Conservation (phyloP, 257 asterid species). For the Phtheirospermum japonicum region DNA sequence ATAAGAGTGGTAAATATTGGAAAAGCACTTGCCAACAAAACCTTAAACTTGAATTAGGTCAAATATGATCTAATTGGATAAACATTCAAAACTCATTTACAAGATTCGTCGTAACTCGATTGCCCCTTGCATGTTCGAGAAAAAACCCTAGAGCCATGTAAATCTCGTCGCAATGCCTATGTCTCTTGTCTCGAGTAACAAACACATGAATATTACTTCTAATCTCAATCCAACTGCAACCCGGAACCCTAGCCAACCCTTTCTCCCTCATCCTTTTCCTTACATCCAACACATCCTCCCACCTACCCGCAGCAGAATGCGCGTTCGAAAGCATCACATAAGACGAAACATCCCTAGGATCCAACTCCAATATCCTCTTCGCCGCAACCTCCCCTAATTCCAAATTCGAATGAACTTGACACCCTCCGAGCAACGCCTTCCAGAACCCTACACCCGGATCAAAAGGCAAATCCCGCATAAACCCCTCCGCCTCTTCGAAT, state of each 20-base stretch:
- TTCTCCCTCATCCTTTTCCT: conserved; percentile 64
- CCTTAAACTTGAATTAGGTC: no score
- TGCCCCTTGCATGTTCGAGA: conserved; percentile 33
- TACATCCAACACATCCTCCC: conserved; percentile 45
- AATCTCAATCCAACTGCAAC: conserved; percentile 83
- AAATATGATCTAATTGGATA: no score
- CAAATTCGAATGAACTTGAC: conserved; percentile 58
- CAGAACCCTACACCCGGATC: conserved; percentile 82
- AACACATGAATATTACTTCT: conserved; percentile 59
- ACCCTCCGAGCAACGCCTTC: conserved; percentile 88
- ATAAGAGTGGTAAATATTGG: no score
- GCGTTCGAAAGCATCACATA: conserved; percentile 89
- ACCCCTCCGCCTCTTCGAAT: conserved; percentile 58
- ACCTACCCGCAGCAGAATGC: conserved; percentile 74
- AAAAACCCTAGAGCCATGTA: conserved; percentile 36
- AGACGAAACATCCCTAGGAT: conserved; percentile 79
- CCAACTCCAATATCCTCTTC: conserved; percentile 52
- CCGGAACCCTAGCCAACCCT: conserved; percentile 61
- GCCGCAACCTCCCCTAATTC: conserved; percentile 63
- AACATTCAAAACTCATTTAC: conserved; percentile 19
- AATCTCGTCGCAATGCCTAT: conserved; percentile 39
- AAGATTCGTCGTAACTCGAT: conserved; percentile 21
- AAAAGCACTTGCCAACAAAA: no score
- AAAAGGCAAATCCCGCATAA: conserved; percentile 65
- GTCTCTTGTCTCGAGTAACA: conserved; percentile 57